These are phyloP conservation scores for Hanseniaspora pseudoguilliermondii DNA, from an alignment of 805 yeast genomes.

Conservation along the genomic window DNA sequence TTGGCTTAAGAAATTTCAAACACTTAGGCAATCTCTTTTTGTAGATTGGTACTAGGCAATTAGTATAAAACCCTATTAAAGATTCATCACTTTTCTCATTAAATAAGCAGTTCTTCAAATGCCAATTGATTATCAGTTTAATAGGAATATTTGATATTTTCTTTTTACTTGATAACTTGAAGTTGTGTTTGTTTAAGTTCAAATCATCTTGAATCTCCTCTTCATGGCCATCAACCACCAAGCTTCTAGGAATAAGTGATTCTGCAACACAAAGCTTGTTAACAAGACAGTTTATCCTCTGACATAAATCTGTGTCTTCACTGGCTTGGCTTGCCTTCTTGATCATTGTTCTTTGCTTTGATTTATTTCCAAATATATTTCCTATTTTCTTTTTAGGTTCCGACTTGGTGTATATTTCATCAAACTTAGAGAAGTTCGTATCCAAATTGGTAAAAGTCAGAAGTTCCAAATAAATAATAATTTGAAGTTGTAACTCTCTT, in stretches of 20 bases:
- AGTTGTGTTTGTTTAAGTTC: constrained; percentile 23
- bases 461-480: constrained; percentile 37
- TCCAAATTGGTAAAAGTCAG: constrained; percentile 28
- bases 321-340: constrained; percentile 15
- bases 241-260: constrained; percentile 23
- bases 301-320: constrained; percentile 20
- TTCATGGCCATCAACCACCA: not conserved
- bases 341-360: constrained; percentile 20
- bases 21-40: constrained; percentile 37
- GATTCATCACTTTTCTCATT: constrained; percentile 29
- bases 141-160: not conserved
- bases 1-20: constrained; percentile 34
- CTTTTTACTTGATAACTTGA: constrained; percentile 9
- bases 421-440: constrained; percentile 26
- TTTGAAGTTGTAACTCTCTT: constrained; percentile 46
- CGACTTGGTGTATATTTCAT: constrained; percentile 20
- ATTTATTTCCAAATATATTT: constrained; percentile 14
- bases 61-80: constrained; percentile 37
- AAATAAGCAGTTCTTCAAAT: constrained; percentile 18
- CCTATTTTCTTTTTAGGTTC: constrained; percentile 15
- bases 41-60: constrained; percentile 43
- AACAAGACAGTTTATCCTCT: constrained; percentile 32
- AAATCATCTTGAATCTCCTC: constrained; percentile 13
- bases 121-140: constrained; percentile 10
- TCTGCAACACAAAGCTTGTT: constrained; percentile 47